Evolutionary conservation across 2,329 filamentous ascomycete species (phyloP).

Genomic region (Aspergillus sp.): DNA sequence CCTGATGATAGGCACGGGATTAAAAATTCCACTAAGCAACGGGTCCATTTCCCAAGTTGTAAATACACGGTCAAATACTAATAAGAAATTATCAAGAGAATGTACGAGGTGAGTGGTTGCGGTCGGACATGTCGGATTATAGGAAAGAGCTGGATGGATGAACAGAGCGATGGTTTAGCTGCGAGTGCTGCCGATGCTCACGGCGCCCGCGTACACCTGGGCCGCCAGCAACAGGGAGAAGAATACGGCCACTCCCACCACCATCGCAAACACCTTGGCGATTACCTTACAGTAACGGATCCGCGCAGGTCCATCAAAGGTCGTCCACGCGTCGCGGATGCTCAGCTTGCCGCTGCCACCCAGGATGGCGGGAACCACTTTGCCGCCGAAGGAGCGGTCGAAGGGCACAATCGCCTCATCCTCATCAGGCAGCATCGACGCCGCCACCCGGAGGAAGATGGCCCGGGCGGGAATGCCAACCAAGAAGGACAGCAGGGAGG

Average conservation of each 20-base stretch:
- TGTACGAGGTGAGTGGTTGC: neutral
- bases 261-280: conserved; percentile 65
- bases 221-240: conserved; percentile 52
- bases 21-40: neutral
- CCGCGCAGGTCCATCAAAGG: conserved; percentile 71
- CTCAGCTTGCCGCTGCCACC: conserved; percentile 69
- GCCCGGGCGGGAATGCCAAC: conserved; percentile 74
- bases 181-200: conserved; percentile 3
- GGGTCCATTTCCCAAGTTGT: no score
- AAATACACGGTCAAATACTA: no score
- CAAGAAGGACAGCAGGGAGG: conserved; percentile 55
- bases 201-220: conserved; percentile 50
- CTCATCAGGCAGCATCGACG: conserved; percentile 79
- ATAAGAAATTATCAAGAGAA: no score
- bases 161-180: neutral
- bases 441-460: conserved; percentile 77
- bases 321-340: conserved; percentile 74
- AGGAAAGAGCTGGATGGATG: neutral
- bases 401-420: conserved; percentile 85
- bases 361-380: conserved; percentile 69
- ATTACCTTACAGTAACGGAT: conserved; percentile 72
- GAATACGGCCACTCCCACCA: conserved; percentile 48
- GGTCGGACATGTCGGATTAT: neutral
- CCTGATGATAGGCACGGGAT: neutral
- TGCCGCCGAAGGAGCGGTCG: conserved; percentile 79